Evolutionary conservation across 2,329 filamentous ascomycete genomes (phyloP).

Genomic region (Pestalotiopsis sp.): DNA sequence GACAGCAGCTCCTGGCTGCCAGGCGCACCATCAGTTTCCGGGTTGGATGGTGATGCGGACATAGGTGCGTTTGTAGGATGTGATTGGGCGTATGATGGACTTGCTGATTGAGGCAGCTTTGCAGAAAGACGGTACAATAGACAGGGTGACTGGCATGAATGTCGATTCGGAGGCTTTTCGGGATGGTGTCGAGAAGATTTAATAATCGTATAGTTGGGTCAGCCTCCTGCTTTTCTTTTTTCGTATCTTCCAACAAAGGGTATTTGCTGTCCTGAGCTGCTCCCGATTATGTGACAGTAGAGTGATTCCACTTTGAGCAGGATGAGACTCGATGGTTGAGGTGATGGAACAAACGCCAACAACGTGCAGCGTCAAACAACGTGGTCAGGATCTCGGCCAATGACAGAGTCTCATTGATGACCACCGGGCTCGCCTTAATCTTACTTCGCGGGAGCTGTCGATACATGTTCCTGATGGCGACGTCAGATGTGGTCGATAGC

Average conservation of each 20-base stretch:
- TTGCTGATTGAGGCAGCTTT: neutral
- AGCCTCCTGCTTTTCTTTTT: neutral
- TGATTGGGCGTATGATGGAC: neutral
- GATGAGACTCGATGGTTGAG: neutral
- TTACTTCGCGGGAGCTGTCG: slow-evolving; percentile 1
- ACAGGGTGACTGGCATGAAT: neutral
- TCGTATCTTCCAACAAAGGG: neutral
- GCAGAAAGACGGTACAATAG: neutral
- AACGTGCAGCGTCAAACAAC: neutral
- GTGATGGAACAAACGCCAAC: neutral
- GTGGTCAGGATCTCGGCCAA: neutral
- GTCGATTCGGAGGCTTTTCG: neutral
- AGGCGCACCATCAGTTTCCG: slow-evolving; percentile 18
- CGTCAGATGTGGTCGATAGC: neutral
- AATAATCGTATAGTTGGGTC: neutral
- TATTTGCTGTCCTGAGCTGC: neutral
- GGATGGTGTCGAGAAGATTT: neutral
- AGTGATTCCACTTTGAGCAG: neutral
- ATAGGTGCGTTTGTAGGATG: slow-evolving; percentile 7
- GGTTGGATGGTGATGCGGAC: slow-evolving; percentile 3
- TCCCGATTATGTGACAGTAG: neutral
- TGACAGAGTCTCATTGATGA: neutral
- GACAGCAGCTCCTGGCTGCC: slow-evolving; percentile 29
- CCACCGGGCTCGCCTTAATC: slow-evolving; percentile 9
- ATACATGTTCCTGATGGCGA: slow-evolving; percentile 11